A percentile compares a stretch with the other conserved stretches of the same genome.
These are phyloP conservation scores for Rhodotorula kratochvilovae DNA, from an alignment of 768 basidiomycete species.

Conservation along the genomic window DNA sequence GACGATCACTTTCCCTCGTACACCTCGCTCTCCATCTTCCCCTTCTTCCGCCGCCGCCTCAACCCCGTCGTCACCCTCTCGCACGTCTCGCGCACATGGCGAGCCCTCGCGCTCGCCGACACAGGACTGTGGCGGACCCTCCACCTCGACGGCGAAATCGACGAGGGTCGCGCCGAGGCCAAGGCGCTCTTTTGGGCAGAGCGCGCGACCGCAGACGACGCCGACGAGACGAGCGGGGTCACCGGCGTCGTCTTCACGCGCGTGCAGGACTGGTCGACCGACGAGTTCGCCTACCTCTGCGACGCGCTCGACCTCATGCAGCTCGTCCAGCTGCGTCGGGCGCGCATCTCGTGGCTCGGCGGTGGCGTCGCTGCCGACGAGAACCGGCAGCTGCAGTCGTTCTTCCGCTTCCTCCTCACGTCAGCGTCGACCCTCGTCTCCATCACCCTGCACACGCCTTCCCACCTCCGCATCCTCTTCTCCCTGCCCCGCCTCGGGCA, in stretches of 20 bases:
- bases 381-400: not conserved
- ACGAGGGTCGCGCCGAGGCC: not conserved
- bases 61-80: slow-evolving; percentile 5
- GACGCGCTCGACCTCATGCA: slow-evolving; percentile 11
- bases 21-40: not conserved
- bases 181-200: not conserved
- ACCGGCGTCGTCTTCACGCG: not conserved
- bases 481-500: slow-evolving; percentile 1
- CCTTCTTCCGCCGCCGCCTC: not conserved
- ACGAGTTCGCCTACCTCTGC: slow-evolving; percentile 6
- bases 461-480: slow-evolving; percentile 14
- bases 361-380: not conserved
- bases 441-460: slow-evolving; percentile 6
- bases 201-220: not conserved
- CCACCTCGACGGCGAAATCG: slow-evolving; percentile 11
- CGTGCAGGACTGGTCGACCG: slow-evolving; percentile 3
- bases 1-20: not conserved
- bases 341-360: slow-evolving; percentile 8
- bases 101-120: not conserved
- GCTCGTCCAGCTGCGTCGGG: not conserved
- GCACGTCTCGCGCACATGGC: not conserved
- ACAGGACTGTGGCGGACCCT: not conserved
- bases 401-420: slow-evolving; percentile 5
- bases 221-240: not conserved
- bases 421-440: not conserved